These are phyloP conservation scores for Solanum peruvianum DNA, from an alignment of 257 asterid species.

Conservation along the genomic window DNA sequence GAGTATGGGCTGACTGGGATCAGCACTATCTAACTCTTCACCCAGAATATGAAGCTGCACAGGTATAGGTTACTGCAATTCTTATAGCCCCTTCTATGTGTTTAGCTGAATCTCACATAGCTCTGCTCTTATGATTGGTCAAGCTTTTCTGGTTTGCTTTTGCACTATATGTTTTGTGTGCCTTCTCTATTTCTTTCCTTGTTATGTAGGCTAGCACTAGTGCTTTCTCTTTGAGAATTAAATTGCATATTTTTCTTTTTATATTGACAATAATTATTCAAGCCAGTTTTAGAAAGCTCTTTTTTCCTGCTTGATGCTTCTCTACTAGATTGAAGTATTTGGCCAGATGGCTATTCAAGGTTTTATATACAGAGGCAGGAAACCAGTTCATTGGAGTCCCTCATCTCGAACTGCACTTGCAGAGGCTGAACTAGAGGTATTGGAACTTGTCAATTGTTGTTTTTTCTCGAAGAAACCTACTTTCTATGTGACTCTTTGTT, in stretches of 20 bases:
- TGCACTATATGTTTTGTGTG: not conserved
- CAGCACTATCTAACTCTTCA: constrained; percentile 95
- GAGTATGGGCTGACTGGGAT: constrained; percentile 97
- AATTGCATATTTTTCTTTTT: not conserved
- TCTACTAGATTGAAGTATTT: constrained; percentile 81
- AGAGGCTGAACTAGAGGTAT: constrained; percentile 97
- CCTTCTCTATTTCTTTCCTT: not conserved
- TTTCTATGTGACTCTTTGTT: not conserved
- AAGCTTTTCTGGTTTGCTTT: not conserved
- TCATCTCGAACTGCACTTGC: constrained; percentile 98
- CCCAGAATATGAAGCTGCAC: constrained; percentile 99
- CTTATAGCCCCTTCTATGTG: not conserved
- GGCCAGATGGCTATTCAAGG: constrained; percentile 91
- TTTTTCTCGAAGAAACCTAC: not conserved
- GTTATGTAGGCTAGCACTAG: not conserved
- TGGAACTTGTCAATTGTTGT: constrained; percentile 1
- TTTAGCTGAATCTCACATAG: not conserved
- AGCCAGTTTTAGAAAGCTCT: not conserved
- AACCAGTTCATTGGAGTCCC: constrained; percentile 99
- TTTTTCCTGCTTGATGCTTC: not conserved
- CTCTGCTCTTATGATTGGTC: not conserved
- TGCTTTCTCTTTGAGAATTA: not conserved
- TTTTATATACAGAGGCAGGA: constrained; percentile 86
- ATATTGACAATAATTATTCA: not conserved
- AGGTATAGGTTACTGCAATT: constrained; percentile 37